These are phyloP conservation scores for Fusarium sp. DNA, from an alignment of 2,329 filamentous ascomycete species.

Conservation along the genomic window DNA sequence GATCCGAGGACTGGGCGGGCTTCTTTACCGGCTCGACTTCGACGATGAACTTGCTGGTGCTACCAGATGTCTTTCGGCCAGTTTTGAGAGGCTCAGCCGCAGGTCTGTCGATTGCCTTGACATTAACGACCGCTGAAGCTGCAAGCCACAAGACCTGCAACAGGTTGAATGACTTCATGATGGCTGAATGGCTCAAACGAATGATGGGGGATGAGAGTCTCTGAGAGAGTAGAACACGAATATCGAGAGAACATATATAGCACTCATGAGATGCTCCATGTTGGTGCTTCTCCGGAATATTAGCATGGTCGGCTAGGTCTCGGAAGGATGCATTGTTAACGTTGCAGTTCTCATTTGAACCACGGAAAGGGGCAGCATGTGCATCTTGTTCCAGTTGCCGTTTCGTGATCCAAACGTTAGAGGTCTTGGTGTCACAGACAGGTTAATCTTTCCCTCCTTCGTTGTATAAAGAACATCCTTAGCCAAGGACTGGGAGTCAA, in stretches of 20 bases:
- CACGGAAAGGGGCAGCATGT: conserved; percentile 28
- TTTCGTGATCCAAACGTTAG: conserved; percentile 10
- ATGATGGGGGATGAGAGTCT: not conserved
- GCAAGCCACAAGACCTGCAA: conserved; percentile 29
- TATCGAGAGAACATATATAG: conserved; percentile 17
- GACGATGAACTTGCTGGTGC: conserved; percentile 45
- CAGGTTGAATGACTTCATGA: conserved; percentile 39
- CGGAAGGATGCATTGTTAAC: conserved; percentile 38
- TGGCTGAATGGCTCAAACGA: not conserved
- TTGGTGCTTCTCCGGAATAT: conserved; percentile 43
- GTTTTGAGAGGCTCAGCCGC: not conserved
- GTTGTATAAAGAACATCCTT: not conserved
- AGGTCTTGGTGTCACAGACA: conserved; percentile 16
- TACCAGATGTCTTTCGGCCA: conserved; percentile 14
- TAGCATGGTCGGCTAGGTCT: conserved; percentile 35
- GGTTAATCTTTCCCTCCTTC: conserved; percentile 10
- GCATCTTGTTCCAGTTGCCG: conserved; percentile 15
- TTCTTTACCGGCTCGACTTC: conserved; percentile 46
- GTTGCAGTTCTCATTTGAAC: conserved; percentile 26
- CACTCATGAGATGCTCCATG: not conserved
- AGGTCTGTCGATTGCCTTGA: conserved; percentile 9
- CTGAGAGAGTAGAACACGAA: not conserved
- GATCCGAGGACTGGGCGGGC: not conserved
- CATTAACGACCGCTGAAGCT: conserved; percentile 20
- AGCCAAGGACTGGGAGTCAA: not conserved